Evolutionary conservation across 176 grass and related monocot genomes (phyloP).

Genomic region (Pontederia paniculata): DNA sequence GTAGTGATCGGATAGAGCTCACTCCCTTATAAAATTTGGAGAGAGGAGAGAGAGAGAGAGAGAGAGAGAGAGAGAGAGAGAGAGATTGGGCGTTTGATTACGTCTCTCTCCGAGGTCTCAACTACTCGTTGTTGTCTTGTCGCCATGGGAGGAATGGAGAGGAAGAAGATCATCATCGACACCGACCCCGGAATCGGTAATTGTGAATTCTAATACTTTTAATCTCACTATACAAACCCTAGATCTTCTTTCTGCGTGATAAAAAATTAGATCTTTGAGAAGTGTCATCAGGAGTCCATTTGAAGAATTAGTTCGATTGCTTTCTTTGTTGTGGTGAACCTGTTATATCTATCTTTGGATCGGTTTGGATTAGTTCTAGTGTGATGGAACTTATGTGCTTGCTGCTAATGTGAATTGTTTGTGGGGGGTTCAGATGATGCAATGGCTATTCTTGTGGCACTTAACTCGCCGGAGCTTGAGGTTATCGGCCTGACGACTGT

Average conservation of each 20-base stretch:
- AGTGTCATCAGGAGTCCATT: too few relatives aligned
- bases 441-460: slow-evolving; percentile 93
- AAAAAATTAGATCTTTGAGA: too few relatives aligned
- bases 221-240: background rate
- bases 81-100: background rate
- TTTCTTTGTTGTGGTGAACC: too few relatives aligned
- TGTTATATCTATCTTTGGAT: too few relatives aligned
- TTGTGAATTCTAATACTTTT: background rate
- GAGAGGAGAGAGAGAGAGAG: background rate
- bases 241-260: background rate
- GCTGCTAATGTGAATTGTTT: too few relatives aligned
- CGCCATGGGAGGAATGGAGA: slow-evolving; percentile 16
- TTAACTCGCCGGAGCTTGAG: slow-evolving; percentile 80
- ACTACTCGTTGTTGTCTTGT: background rate
- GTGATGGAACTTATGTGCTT: background rate
- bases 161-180: slow-evolving; percentile 70
- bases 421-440: slow-evolving; percentile 49
- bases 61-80: background rate
- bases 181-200: slow-evolving; percentile 70
- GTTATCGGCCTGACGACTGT: slow-evolving; percentile 82
- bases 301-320: too few relatives aligned
- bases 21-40: background rate
- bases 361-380: too few relatives aligned
- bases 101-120: background rate
- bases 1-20: background rate